Percentiles rank a stretch among this genome's conserved stretches.
Conservation (phyloP, 2,329 filamentous ascomycete genomes). For the Magnaporthiopsis rhizophila region DNA sequence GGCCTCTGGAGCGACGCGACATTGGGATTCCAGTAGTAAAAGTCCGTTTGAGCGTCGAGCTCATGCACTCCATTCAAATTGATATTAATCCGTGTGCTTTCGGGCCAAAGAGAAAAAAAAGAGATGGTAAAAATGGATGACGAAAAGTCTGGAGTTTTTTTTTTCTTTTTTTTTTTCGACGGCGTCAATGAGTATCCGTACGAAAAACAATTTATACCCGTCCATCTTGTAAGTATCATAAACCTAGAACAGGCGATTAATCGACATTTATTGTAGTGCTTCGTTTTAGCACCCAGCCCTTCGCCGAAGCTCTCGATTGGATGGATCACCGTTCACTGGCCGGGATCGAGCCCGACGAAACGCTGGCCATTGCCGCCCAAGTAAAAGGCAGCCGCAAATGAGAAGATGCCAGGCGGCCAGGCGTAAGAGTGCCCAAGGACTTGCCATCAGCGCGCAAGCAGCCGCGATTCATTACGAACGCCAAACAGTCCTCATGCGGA, state of each 20-base stretch:
- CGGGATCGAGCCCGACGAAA: background rate
- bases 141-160: too few relatives aligned
- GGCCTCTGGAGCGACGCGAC: conserved; percentile 19
- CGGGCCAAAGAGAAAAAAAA: too few relatives aligned
- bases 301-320: background rate
- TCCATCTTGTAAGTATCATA: background rate
- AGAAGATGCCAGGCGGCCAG: background rate
- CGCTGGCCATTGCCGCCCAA: background rate
- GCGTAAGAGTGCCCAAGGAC: too few relatives aligned
- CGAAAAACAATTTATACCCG: background rate
- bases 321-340: background rate
- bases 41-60: background rate
- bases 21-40: conserved; percentile 13
- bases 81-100: too few relatives aligned
- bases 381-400: background rate
- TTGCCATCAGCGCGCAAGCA: too few relatives aligned
- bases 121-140: too few relatives aligned
- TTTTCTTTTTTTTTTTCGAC: too few relatives aligned
- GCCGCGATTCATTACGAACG: background rate
- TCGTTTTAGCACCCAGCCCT: background rate
- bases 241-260: conserved; percentile 4
- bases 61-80: background rate
- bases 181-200: background rate
- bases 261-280: background rate
- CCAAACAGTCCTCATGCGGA: background rate